Conservation (phyloP, 225 moss, liverwort and hornwort genomes). For the Asterella californica region DNA sequence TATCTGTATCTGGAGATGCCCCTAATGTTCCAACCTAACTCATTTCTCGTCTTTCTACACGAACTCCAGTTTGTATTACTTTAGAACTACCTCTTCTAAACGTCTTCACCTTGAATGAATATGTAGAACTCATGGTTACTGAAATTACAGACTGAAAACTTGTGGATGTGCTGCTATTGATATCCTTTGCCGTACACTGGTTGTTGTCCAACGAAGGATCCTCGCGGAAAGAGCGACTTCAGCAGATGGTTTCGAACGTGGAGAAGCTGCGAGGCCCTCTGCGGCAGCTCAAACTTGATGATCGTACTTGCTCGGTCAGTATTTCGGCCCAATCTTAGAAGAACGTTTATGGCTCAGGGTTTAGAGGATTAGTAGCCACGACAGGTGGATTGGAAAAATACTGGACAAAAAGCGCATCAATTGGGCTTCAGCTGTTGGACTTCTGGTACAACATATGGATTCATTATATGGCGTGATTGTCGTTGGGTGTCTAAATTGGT, state of each 20-base stretch:
- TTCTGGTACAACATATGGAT: background rate
- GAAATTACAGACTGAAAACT: no score
- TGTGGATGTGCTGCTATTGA: background rate
- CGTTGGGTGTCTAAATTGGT: no score
- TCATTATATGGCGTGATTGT: background rate
- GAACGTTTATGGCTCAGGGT: no score
- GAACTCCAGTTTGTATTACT: no score
- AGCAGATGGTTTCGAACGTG: background rate
- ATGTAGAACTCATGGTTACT: background rate
- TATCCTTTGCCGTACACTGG: background rate
- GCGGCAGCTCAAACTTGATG: slow-evolving; percentile 3
- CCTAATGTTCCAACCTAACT: background rate
- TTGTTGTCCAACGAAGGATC: slow-evolving; percentile 16
- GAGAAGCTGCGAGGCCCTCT: slow-evolving; percentile 8
- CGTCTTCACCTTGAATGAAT: background rate
- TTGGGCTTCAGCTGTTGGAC: background rate
- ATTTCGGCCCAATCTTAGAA: background rate
- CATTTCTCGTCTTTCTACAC: no score
- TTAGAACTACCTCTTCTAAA: background rate
- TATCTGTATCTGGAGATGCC: background rate
- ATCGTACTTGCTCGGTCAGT: slow-evolving; percentile 20
- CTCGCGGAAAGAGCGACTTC: background rate
- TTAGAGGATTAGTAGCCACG: no score
- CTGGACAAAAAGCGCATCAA: background rate
- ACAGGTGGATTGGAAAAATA: no score